phyloP scores from a whole-genome alignment of 495 filamentous ascomycete species.

The Articulospora tetracladia region DNA sequence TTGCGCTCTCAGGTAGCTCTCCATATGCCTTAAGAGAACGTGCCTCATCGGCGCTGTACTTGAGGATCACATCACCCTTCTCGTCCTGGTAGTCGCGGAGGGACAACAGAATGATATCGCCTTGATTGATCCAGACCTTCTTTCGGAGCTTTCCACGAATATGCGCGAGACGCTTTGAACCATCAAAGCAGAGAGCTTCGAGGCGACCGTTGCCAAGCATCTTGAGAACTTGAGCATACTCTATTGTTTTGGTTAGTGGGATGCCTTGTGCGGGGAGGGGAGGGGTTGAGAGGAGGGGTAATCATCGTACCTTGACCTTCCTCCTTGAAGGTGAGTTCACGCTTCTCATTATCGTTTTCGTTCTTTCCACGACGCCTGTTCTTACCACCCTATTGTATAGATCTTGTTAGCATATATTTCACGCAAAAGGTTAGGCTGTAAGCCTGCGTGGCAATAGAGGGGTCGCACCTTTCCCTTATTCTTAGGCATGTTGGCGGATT shows the following conservation, averaged over 20 bases:
- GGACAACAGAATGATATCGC: conserved; percentile 95
- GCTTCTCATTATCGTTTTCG: conserved; percentile 99
- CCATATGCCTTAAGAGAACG: conserved; percentile 92
- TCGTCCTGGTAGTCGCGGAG: conserved; percentile 98
- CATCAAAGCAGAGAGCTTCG: conserved; percentile 96
- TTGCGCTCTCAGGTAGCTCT: conserved; percentile 93
- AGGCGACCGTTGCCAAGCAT: conserved; percentile 98
- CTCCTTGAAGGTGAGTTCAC: conserved; percentile 97
- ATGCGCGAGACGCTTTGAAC: conserved; percentile 77
- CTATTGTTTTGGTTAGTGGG: conserved; percentile 38
- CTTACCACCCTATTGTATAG: conserved; percentile 84
- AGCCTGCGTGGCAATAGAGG: conserved; percentile 15
- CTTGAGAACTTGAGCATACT: conserved; percentile 98
- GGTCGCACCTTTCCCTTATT: conserved; percentile 92
- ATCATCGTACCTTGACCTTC: conserved; percentile 78
- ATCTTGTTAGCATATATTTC: conserved; percentile 11
- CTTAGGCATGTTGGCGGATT: conserved; percentile 75
- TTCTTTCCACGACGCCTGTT: conserved; percentile 99
- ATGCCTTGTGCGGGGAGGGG: background rate
- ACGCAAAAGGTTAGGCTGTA: background rate
- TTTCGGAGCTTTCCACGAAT: conserved; percentile 96
- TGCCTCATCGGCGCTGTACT: conserved; percentile 97
- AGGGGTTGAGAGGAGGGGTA: background rate
- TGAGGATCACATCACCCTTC: conserved; percentile 98
- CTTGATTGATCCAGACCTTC: conserved; percentile 98